Base-by-base conservation (phyloP, 2,329 filamentous ascomycete species). In the Arthrobotrys conoides region DNA sequence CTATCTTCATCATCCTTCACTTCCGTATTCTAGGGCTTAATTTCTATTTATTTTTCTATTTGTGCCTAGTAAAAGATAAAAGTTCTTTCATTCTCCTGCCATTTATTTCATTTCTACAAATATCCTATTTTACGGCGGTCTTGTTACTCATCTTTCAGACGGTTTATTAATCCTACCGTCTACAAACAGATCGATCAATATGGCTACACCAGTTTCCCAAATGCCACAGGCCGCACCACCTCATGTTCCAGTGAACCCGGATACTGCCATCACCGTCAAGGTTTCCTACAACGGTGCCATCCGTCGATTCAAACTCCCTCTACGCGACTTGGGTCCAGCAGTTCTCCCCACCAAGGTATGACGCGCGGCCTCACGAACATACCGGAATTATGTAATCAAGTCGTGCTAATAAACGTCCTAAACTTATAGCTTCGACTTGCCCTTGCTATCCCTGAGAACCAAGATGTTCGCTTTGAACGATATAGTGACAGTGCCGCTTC, bases 401-500 rank as follows among this genome's bases (percentile, higher is more conserved):
- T 16, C 10, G 14, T 75, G 67, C 53, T 79, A 30, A 73, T 65
- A 1, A 57, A 20, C 6, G 8, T 38, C 36, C 36, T 38, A 38
- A 51, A 38, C 55, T 10, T 46, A 3, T 84, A 95, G 93, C 88
- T 97, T 82, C 92, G 92, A 81, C 85, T 86, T 80, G 86, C 91
- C 69, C 89, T 97, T 66, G 85, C 87, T 79, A 90, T 96, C 81
- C 88, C 89, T 38, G 83, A 87, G 59, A 87, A 90, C 83, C 87
- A 89, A 78, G 85, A 89, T 65, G 88, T 91, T 83, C 85, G 90
- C 82, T 91, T 98, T 83, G 94, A 98, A 87, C 93, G 96, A 82
- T 99, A 94, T 86, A 98, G 96, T 81, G 96, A 99, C 85, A 97
- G 94, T 81, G 93, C 93, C 81, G 91, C 88, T 55, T 87, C 90